Base-by-base conservation (phyloP, 2,329 filamentous ascomycete genomes). In the Hymenoscyphus linearis region DNA sequence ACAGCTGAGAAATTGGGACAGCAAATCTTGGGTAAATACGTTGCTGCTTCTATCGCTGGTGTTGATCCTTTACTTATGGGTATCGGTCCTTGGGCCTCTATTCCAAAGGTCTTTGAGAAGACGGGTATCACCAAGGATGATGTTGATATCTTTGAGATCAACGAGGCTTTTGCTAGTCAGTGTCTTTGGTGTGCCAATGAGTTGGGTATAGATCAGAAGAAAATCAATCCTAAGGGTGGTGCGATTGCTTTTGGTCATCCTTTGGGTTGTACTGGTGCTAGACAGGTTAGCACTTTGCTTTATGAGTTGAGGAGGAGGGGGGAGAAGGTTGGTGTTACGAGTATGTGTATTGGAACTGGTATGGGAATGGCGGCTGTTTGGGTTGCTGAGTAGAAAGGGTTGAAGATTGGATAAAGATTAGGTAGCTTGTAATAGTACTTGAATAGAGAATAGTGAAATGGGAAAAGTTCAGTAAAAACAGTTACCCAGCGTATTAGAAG, bases 351-450 rank as follows among this genome's bases (percentile, higher is more conserved):
- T 56, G 95, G 93, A 57, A 98, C 93, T 2, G 93, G 92, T 58
- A 98, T 98, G 95, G 93, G 93, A 58, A 96, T 97, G 91, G 93
- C 92, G 61, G 91, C 93, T 63, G 88, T 97, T 62, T 97, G 93
- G 92, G 93, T 97, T 67, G 90, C 91, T 2, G 93, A 96, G 81
- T 96, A 91, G 60, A 52, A 13, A 18, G n/a, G 26, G 22, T 25
- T 25, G 18, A 16, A 25, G 52, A 22, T 57, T 22, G 25, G 58
- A 54, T 54, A 60, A 18, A 53, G 4, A 26, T 27, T 50, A 4
- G 52, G 35, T 57, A 26, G 58, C 55, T 14, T 65, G 62, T 66
- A 67, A 61, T 55, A 67, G 40, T 62, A 61, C 44, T 13, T 31
- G 60, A 40, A 62, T 62, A 65, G 60, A 66, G 14, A 52, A 36